These are phyloP conservation scores for Backusella westeae DNA, from an alignment of 192 early-diverging fungal species.

Conservation along the genomic window DNA sequence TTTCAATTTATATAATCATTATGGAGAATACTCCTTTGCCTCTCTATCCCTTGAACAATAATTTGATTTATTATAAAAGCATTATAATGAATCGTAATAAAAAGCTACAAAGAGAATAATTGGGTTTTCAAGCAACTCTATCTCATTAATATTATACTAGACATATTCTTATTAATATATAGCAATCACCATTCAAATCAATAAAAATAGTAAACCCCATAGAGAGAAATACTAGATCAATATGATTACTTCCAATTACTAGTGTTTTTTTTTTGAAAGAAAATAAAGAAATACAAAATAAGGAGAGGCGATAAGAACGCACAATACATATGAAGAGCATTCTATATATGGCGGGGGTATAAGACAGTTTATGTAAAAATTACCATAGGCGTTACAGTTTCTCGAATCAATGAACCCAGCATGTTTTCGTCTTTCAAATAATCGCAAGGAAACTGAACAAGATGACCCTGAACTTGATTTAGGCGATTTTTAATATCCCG, in stretches of 20 bases:
- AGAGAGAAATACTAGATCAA: background rate
- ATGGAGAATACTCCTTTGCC: background rate
- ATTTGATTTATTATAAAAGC: too few species aligned
- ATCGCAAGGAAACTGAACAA: conserved; percentile 50
- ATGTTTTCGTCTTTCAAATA: conserved; percentile 54
- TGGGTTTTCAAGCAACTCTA: too few species aligned
- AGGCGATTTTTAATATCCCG: conserved; percentile 35
- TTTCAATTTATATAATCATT: background rate
- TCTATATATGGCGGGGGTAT: background rate
- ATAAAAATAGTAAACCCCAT: background rate
- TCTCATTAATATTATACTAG: background rate
- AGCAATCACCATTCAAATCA: background rate
- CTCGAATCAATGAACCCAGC: conserved; percentile 44
- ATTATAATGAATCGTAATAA: background rate
- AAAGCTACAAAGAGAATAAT: too few species aligned
- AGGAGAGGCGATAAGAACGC: background rate
- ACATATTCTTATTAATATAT: background rate
- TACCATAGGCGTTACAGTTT: conserved; percentile 51
- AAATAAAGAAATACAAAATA: background rate
- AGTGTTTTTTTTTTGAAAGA: background rate
- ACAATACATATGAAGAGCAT: background rate
- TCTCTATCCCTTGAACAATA: background rate
- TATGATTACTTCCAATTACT: background rate
- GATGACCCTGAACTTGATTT: conserved; percentile 43
- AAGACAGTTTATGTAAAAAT: conserved; percentile 46